These are phyloP conservation scores for Fusarium longipes DNA, from an alignment of 2,329 filamentous ascomycete species.

Conservation along the genomic window DNA sequence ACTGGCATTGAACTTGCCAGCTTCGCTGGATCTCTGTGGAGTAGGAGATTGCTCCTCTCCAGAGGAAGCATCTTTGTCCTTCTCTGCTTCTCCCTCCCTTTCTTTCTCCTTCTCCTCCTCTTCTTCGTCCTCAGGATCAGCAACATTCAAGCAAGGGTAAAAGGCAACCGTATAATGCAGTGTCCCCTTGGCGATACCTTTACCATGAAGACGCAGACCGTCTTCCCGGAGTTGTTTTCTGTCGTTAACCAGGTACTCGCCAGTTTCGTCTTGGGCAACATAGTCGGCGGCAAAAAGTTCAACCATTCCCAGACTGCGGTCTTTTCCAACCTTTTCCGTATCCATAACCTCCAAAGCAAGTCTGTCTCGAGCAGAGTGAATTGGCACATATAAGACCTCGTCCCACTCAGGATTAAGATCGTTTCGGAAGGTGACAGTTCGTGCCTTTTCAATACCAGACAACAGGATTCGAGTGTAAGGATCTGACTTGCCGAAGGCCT, in stretches of 20 bases:
- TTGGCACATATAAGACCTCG: constrained; percentile 92
- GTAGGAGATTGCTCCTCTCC: constrained; percentile 28
- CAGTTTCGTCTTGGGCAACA: constrained; percentile 79
- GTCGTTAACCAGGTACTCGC: constrained; percentile 84
- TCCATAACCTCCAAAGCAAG: constrained; percentile 96
- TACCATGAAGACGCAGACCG: constrained; percentile 78
- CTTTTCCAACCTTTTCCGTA: constrained; percentile 89
- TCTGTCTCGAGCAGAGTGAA: constrained; percentile 86
- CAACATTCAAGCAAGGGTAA: constrained; percentile 87
- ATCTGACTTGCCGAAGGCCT: constrained; percentile 96
- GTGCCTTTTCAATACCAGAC: constrained; percentile 88
- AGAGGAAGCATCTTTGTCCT: constrained; percentile 30
- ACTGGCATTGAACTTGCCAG: constrained; percentile 59
- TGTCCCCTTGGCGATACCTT: constrained; percentile 79
- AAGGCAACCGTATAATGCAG: constrained; percentile 88
- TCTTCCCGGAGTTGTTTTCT: constrained; percentile 75
- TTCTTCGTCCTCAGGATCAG: constrained; percentile 89
- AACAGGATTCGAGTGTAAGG: constrained; percentile 90
- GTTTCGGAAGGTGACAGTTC: constrained; percentile 96
- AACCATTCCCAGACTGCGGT: constrained; percentile 84
- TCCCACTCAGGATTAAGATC: constrained; percentile 96
- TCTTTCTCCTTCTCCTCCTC: constrained; percentile 59
- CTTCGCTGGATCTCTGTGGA: constrained; percentile 44
- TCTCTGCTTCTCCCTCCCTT: constrained; percentile 42
- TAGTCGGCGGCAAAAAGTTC: constrained; percentile 84